Evolutionary conservation across 371 early-diverging fungal species (phyloP).

Genomic region (Mortierella sp.): DNA sequence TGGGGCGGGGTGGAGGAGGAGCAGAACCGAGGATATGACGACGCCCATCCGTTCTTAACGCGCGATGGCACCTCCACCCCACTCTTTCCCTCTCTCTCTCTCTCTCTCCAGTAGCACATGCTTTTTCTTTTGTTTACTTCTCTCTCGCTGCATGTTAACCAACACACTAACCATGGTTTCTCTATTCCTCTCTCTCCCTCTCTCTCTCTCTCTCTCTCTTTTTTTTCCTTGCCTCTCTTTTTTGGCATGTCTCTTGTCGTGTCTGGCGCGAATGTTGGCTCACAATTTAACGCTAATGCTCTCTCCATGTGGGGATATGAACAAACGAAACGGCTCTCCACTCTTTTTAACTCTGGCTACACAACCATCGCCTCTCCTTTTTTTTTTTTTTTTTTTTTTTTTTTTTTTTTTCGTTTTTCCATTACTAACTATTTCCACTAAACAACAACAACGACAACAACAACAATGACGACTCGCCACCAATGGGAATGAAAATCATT

Average conservation of each 20-base stretch:
- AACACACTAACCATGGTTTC: not conserved
- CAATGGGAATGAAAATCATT: not conserved
- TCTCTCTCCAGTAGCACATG: no score
- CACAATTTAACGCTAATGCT: not conserved
- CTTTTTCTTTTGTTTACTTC: not conserved
- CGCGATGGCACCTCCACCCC: no score
- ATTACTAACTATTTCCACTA: not conserved
- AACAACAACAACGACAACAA: constrained; percentile 2
- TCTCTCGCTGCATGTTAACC: not conserved
- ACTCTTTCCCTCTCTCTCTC: no score
- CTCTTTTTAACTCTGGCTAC: not conserved
- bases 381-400: constrained; percentile 17
- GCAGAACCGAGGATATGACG: no score
- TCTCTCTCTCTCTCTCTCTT: constrained; percentile 6
- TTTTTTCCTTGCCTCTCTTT: not conserved
- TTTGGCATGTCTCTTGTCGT: not conserved
- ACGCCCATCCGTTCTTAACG: no score
- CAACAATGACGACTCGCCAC: no score
- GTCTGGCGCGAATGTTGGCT: not conserved
- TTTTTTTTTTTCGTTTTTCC: not conserved
- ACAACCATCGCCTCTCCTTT: no score
- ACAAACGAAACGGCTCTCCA: not conserved
- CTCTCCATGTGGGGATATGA: no score
- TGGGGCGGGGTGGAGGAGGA: no score
- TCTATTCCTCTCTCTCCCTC: constrained; percentile 5